These are phyloP conservation scores for Alternaria sp. DNA, from an alignment of 2,329 filamentous ascomycete species.

Conservation along the genomic window DNA sequence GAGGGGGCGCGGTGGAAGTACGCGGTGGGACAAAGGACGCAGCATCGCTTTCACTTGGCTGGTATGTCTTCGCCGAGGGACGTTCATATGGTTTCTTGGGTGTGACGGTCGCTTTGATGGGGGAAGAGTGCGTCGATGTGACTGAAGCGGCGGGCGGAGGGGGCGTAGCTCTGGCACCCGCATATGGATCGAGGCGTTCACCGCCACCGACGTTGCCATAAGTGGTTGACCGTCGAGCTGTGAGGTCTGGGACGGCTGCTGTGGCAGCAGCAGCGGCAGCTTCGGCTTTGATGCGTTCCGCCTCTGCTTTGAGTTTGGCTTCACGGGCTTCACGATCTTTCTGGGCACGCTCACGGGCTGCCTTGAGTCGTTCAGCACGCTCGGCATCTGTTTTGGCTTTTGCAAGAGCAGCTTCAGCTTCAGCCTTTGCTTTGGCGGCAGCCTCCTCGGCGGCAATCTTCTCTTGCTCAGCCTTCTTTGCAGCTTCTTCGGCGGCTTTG, in stretches of 20 bases:
- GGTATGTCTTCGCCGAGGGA: constrained; percentile 64
- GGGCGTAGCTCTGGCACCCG: constrained; percentile 62
- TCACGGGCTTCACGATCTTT: constrained; percentile 50
- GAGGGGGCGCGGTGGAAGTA: constrained; percentile 41
- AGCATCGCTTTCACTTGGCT: constrained; percentile 59
- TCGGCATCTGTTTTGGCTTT: constrained; percentile 47
- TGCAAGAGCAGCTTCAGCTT: constrained; percentile 41
- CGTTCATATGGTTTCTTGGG: constrained; percentile 55
- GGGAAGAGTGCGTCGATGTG: constrained; percentile 49
- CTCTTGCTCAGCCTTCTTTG: constrained; percentile 48
- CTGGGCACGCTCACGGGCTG: constrained; percentile 51
- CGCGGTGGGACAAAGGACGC: constrained; percentile 39
- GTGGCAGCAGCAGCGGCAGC: constrained; percentile 32
- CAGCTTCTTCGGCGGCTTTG: constrained; percentile 52
- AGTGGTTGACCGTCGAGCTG: constrained; percentile 43
- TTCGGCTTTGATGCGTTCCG: constrained; percentile 39
- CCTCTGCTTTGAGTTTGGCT: constrained; percentile 47
- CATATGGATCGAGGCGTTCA: constrained; percentile 75
- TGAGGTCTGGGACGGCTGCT: constrained; percentile 28
- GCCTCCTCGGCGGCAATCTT: constrained; percentile 40
- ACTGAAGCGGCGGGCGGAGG: constrained; percentile 45
- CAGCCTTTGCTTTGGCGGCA: constrained; percentile 43
- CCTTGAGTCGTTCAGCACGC: constrained; percentile 41
- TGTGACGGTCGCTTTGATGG: constrained; percentile 50
- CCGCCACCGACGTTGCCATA: constrained; percentile 63